Percentiles rank a stretch among this genome's conserved stretches.
These are phyloP conservation scores for Candida endomychidarum DNA, from an alignment of 805 yeast species.

Conservation along the genomic window DNA sequence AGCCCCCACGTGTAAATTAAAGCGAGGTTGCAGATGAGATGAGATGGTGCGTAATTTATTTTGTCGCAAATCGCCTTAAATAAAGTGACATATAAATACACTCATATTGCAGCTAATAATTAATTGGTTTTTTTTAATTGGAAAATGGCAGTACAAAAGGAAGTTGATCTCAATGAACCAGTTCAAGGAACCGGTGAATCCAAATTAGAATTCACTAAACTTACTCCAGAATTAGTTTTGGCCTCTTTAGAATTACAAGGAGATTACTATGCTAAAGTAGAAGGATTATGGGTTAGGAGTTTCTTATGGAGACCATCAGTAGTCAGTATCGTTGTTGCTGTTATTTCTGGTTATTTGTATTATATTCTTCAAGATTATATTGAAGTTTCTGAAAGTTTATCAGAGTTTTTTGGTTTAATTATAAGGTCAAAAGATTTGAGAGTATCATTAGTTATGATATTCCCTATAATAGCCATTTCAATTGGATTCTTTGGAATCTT, in stretches of 20 bases:
- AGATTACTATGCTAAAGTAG: constrained; percentile 53
- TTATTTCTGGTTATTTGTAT: constrained; percentile 14
- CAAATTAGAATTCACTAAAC: constrained; percentile 46
- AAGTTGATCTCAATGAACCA: constrained; percentile 54
- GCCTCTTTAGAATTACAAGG: constrained; percentile 64
- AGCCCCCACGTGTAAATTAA: constrained; percentile 7
- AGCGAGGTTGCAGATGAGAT: neutral
- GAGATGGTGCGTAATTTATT: neutral
- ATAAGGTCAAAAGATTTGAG: constrained; percentile 24
- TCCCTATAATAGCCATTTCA: constrained; percentile 28
- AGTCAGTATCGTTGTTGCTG: constrained; percentile 18
- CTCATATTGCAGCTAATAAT: too few species aligned
- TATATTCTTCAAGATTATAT: constrained; percentile 31
- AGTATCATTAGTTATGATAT: constrained; percentile 23
- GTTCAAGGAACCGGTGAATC: constrained; percentile 52
- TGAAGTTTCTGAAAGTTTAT: constrained; percentile 28
- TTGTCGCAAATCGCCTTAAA: neutral
- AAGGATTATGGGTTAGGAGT: constrained; percentile 44
- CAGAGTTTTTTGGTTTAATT: constrained; percentile 27
- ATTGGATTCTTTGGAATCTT: constrained; percentile 20
- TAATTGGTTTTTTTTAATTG: neutral
- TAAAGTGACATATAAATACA: neutral
- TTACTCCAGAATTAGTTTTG: constrained; percentile 58
- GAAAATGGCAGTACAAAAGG: constrained; percentile 47
- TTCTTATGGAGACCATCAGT: constrained; percentile 47